Base-by-base conservation (phyloP, 1,284 basidiomycete species). In the Laetiporus sulphureus region DNA sequence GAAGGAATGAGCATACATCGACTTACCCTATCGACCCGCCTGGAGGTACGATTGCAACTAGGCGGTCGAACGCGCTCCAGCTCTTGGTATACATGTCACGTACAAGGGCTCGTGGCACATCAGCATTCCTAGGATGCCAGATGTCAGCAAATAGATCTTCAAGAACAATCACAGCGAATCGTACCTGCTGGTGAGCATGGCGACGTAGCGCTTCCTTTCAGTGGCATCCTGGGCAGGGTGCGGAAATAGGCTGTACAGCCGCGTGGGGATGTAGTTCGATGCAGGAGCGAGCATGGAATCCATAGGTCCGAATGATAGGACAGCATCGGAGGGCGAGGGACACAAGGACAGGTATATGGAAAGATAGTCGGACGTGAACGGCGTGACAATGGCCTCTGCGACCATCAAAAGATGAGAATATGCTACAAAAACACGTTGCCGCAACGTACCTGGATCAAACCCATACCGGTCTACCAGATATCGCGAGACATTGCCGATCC, bases 21-120 rank as follows among this genome's bases (percentile, higher is more conserved):
- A n/a, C 20, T 31, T 32, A 87, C 86, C 87, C 88, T 42, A 91
- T 90, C 0, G 83, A 86, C 3, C 88, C 88, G 13, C 88, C 88
- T 1, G 87, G 87, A 12, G 88, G 85, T 1, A 91, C 86, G 49
- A 91, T 88, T 2, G 84, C 85, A 3, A 87, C 79, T 4, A 91
- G 70, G 15, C 88, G 76, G 58, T 88, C 83, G 52, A 91, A 91
- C 3, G 86, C 86, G 55, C 82, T 85, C 88, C 88, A 91, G 44
- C 83, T 87, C 62, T 91, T 91, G 32, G 85, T 89, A 58, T 91
- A 91, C 81, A 90, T 83, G 54, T 91, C 87, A 44, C 87, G 77
- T 19, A 88, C 83, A 21, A 91, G 72, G 1, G 84, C 82, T 34
- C 88, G 75, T 6, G 86, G 85, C n/a, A 88, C 79, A 53, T 89